A percentile compares a stretch with the other conserved stretches of the same genome.
Conservation (phyloP, 192 early-diverging fungal species). For the Umbelopsis isabellina region DNA sequence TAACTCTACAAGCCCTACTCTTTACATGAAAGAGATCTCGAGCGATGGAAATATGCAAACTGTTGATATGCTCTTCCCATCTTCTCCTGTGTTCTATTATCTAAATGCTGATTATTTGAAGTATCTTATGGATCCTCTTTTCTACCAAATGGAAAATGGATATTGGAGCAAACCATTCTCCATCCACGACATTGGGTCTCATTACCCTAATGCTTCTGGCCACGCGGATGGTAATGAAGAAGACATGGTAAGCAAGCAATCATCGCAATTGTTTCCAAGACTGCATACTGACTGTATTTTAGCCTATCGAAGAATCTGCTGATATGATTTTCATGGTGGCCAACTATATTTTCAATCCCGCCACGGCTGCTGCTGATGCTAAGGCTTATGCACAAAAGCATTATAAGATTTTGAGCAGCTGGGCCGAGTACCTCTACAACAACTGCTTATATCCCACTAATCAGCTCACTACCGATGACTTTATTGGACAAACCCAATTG, state of each 20-base stretch:
- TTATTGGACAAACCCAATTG: conserved; percentile 6
- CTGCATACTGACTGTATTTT: no score
- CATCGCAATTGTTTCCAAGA: not conserved
- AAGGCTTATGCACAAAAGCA: not conserved
- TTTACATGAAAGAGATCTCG: conserved; percentile 12
- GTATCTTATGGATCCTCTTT: conserved; percentile 9
- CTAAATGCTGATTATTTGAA: conserved; percentile 5
- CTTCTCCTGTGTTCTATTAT: conserved; percentile 4
- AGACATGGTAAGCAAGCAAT: not conserved
- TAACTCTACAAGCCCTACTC: not conserved
- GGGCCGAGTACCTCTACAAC: conserved; percentile 17
- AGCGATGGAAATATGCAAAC: conserved; percentile 23
- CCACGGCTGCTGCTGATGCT: not conserved
- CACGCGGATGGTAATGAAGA: conserved; percentile 14
- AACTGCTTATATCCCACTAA: conserved; percentile 15
- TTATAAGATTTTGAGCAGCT: conserved; percentile 11
- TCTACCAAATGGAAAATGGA: conserved; percentile 13
- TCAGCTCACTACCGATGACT: conserved; percentile 22
- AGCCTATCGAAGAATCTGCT: conserved; percentile 20
- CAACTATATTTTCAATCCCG: conserved; percentile 5
- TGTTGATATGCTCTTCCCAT: conserved; percentile 16
- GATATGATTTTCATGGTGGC: conserved; percentile 22
- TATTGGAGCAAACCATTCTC: conserved; percentile 13
- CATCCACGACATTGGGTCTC: conserved; percentile 16
- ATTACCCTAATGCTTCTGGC: conserved; percentile 23